Conservation (phyloP, 768 basidiomycete species). For the Termitomyces titanicus region DNA sequence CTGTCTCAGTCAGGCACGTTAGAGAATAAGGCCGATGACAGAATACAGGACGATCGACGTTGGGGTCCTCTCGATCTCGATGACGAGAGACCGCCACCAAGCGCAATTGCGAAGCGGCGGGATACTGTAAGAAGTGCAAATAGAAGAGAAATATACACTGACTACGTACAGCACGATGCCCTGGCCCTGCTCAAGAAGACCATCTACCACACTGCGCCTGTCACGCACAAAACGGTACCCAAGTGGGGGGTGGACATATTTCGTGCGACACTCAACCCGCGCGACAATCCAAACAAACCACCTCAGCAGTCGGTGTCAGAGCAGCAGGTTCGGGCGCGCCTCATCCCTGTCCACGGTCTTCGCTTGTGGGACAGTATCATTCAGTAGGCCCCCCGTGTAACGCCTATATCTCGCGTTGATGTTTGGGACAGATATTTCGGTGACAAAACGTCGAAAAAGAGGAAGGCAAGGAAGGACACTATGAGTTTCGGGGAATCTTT, state of each 20-base stretch:
- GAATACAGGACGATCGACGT: slow-evolving; percentile 37
- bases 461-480: neutral
- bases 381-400: slow-evolving; percentile 3
- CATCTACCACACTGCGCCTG: slow-evolving; percentile 52
- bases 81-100: slow-evolving; percentile 67
- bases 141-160: neutral
- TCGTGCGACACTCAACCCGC: slow-evolving; percentile 10
- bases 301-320: slow-evolving; percentile 41
- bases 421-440: slow-evolving; percentile 23
- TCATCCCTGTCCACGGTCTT: slow-evolving; percentile 47
- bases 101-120: slow-evolving; percentile 61
- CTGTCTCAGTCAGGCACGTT: neutral
- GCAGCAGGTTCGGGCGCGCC: slow-evolving; percentile 25
- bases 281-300: slow-evolving; percentile 19
- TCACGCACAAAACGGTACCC: slow-evolving; percentile 49
- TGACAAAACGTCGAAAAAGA: neutral
- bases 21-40: slow-evolving; percentile 15
- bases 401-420: neutral
- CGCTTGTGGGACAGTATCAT: slow-evolving; percentile 52
- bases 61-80: slow-evolving; percentile 38
- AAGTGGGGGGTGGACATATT: slow-evolving; percentile 43
- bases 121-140: neutral
- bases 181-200: slow-evolving; percentile 52
- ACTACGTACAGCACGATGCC: slow-evolving; percentile 39
- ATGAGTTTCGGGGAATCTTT: neutral